Percentiles rank a stretch among this genome's conserved stretches.
Conservation (phyloP, 2,329 filamentous ascomycete genomes). For the Dactylonectria estremocensis region DNA sequence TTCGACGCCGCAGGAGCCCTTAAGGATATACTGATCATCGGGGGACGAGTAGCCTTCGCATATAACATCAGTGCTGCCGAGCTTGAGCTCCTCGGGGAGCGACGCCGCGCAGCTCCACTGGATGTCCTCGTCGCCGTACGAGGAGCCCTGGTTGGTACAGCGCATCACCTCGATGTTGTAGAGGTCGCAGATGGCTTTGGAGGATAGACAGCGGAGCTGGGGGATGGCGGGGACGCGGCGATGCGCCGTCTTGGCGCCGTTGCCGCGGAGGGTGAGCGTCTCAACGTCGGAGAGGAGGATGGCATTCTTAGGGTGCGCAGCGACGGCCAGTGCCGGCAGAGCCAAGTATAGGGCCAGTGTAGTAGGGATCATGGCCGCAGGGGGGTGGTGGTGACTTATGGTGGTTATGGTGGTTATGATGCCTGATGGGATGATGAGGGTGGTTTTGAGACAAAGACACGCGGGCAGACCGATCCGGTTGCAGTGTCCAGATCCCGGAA, state of each 20-base stretch:
- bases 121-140: conserved; percentile 85
- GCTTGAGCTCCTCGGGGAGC: conserved; percentile 74
- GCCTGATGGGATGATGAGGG: conserved; percentile 5
- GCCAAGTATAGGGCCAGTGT: conserved; percentile 40
- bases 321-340: conserved; percentile 46
- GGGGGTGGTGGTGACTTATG: conserved; percentile 17
- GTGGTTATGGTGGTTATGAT: not conserved
- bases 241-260: conserved; percentile 76
- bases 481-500: not conserved
- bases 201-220: conserved; percentile 83
- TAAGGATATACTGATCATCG: conserved; percentile 89
- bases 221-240: conserved; percentile 84
- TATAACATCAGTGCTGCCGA: conserved; percentile 89
- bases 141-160: conserved; percentile 87
- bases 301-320: conserved; percentile 62
- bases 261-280: conserved; percentile 81
- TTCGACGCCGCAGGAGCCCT: conserved; percentile 93
- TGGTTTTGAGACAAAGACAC: not conserved
- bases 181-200: conserved; percentile 74
- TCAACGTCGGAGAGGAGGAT: conserved; percentile 76
- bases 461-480: not conserved
- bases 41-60: conserved; percentile 89
- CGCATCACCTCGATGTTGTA: conserved; percentile 87
- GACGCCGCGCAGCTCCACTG: conserved; percentile 89
- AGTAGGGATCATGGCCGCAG: conserved; percentile 49